Conservation (phyloP, 441 rosid genomes). For the Brassica hybrid region DNA sequence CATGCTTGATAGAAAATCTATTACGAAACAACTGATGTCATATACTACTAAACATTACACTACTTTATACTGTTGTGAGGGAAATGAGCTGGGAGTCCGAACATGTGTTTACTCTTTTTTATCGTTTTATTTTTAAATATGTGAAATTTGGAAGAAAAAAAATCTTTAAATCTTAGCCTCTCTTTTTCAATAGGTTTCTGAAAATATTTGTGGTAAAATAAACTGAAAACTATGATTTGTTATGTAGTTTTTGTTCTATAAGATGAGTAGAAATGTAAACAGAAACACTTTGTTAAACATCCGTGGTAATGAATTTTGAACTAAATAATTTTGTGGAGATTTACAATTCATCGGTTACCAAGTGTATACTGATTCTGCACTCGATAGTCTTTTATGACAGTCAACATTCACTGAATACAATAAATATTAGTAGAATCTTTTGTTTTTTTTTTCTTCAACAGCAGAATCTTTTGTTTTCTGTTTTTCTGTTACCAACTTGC, state of each 20-base stretch:
- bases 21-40: conserved; percentile 1
- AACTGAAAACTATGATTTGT: background rate
- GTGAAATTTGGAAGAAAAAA: background rate
- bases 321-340: background rate
- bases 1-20: background rate
- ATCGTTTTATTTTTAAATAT: background rate
- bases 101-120: background rate
- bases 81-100: background rate
- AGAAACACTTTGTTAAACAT: background rate
- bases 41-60: background rate
- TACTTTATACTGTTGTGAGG: background rate
- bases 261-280: background rate
- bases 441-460: too few species aligned
- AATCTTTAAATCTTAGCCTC: background rate
- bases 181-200: background rate
- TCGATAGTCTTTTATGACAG: background rate
- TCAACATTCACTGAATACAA: conserved; percentile 5
- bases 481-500: background rate
- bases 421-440: background rate
- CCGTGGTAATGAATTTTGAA: background rate
- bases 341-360: background rate
- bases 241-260: background rate
- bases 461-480: background rate
- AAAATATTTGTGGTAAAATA: background rate
- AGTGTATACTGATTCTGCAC: background rate